Conservation (phyloP, 2,329 filamentous ascomycete genomes). For the Immersiporthe knoxdaviesiana region DNA sequence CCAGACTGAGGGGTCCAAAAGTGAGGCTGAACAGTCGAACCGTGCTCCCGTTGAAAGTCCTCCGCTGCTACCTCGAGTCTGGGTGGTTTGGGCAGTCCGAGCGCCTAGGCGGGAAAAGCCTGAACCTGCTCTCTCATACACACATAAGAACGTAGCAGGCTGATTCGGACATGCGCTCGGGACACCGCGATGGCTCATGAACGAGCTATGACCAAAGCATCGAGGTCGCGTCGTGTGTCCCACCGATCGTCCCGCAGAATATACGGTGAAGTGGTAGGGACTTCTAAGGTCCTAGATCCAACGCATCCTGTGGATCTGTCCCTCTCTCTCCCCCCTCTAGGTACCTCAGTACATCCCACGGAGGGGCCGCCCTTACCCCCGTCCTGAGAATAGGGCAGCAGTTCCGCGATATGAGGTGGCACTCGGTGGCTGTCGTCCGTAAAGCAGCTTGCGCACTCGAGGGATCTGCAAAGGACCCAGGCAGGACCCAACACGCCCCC, state of each 20-base stretch:
- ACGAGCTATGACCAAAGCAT: neutral
- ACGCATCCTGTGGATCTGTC: conserved; percentile 15
- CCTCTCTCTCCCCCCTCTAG: neutral
- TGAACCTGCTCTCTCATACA: neutral
- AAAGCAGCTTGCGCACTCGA: neutral
- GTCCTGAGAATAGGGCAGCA: conserved; percentile 12
- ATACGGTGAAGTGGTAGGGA: conserved; percentile 14
- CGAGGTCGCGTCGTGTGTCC: neutral
- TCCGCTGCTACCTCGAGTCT: conserved; percentile 3
- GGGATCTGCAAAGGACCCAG: neutral
- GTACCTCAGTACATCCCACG: conserved; percentile 9
- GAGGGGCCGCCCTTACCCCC: conserved; percentile 16
- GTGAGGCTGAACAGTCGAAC: conserved; percentile 22
- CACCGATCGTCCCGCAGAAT: conserved; percentile 1
- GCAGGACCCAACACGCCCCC: neutral
- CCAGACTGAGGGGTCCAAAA: neutral
- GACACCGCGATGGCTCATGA: neutral
- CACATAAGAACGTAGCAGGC: neutral
- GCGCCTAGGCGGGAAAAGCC: conserved; percentile 10
- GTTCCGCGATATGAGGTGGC: conserved; percentile 21
- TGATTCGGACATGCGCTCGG: neutral
- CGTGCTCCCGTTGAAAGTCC: conserved; percentile 9
- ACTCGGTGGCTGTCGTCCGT: conserved; percentile 13
- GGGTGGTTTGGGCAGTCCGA: conserved; percentile 6
- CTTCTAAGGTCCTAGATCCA: conserved; percentile 6